Evolutionary conservation across 371 early-diverging fungal species (phyloP), one percentile per base, ranked within the genome.

Genomic region (Syncephalis plumigaleata): DNA sequence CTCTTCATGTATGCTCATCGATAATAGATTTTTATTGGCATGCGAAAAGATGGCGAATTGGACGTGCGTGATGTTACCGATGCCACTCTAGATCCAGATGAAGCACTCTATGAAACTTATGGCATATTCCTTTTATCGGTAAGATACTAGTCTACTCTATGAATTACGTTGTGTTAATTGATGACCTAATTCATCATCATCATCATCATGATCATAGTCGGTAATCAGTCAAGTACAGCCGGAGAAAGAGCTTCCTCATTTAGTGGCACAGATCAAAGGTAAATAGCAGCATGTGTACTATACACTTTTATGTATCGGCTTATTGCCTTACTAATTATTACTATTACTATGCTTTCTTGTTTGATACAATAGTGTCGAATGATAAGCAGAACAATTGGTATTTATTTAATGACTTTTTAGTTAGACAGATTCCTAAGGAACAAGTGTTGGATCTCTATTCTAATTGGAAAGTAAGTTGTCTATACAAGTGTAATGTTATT

Each of bases 351-450:
- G n/a, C n/a, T n/a, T n/a, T n/a, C n/a, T n/a, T n/a, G n/a, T 57
- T 65, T 39, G 60, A 59, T 11, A 50, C 50, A 11, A 70, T 67
- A 42, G 31, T 60, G 9, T 61, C 61, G 37, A 36, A 42, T 3
- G 42, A 51, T 2, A 56, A 63, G 17, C 65, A 63, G 45, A 56
- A 68, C 16, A 61, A 66, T 4, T 95, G 96, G 96, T 74, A 81
- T 52, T 55, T 89, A 3, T 91, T 95, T 57, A 95, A 95, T 57
- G 94, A 93, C 64, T 95, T 95, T 55, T 64, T 84, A 46, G 94
- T 92, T 0, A 77, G 82, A 45, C 68, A 71, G 8, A 73, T 87
- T 5, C 58, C 75, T 0, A 73, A 67, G 26, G 66, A 67, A 18
- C 84, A 88, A 50, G 86, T 79, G 0, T 55, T 71, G 2, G 68